phyloP scores from a whole-genome alignment of 257 asterid genomes.

The Galeopsis tetrahit region DNA sequence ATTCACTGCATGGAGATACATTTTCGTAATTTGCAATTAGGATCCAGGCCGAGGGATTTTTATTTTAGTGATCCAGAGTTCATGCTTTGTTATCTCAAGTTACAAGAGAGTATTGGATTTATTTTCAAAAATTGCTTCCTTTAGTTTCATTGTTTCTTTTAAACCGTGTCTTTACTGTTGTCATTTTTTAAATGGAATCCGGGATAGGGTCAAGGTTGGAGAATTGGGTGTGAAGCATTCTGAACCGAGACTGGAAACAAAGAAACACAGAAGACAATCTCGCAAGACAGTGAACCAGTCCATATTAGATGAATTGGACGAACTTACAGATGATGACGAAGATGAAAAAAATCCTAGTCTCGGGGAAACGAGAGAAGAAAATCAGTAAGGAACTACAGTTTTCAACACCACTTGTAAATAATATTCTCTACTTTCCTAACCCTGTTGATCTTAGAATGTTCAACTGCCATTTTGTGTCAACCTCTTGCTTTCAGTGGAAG shows the following conservation, averaged over 20 bases:
- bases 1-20: not conserved
- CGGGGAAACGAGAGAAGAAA: conserved; percentile 51
- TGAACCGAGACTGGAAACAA: conserved; percentile 83
- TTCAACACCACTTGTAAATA: conserved; percentile 36
- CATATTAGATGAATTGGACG: conserved; percentile 69
- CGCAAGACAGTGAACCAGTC: conserved; percentile 92
- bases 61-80: not conserved
- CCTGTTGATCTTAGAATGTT: not conserved
- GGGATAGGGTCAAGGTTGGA: conserved; percentile 72
- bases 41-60: not conserved
- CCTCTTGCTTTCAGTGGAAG: not conserved
- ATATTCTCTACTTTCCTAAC: conserved; percentile 9
- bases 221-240: conserved; percentile 82
- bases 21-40: not conserved
- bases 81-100: not conserved
- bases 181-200: conserved; percentile 3
- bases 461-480: not conserved
- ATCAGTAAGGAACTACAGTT: conserved; percentile 27
- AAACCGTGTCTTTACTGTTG: not conserved
- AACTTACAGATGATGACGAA: conserved; percentile 63
- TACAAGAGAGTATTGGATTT: not conserved
- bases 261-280: conserved; percentile 91
- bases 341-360: conserved; percentile 53
- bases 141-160: not conserved
- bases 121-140: not conserved